phyloP scores from a whole-genome alignment of 2,329 filamentous ascomycete species.

The Amesomyces nigricolor region DNA sequence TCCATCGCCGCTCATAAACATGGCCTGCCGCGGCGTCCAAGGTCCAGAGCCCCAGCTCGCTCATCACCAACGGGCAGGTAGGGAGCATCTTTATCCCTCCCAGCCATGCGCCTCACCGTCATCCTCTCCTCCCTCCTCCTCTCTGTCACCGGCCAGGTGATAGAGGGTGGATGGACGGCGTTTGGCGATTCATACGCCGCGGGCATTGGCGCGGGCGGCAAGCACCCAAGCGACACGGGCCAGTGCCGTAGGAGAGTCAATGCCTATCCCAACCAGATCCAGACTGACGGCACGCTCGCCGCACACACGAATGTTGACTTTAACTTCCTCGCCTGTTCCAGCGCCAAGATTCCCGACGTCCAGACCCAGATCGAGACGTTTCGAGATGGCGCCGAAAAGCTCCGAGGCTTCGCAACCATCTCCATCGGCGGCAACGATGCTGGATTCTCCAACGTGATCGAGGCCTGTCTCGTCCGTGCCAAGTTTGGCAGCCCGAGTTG shows the following conservation, averaged over 20 bases:
- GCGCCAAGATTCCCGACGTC: neutral
- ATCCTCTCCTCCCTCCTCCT: neutral
- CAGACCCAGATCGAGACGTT: neutral
- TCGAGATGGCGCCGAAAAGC: neutral
- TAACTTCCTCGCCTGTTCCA: neutral
- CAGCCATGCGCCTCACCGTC: neutral
- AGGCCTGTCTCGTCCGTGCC: conserved; percentile 1
- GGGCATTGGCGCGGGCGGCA: neutral
- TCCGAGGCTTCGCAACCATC: neutral
- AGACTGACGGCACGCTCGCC: neutral
- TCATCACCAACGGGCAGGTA: neutral
- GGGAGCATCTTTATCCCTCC: neutral
- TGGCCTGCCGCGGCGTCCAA: no score
- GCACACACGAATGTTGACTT: neutral
- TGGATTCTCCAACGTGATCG: neutral
- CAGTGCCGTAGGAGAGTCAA: neutral
- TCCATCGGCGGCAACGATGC: conserved; percentile 1
- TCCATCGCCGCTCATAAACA: no score
- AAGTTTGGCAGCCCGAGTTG: neutral
- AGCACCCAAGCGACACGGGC: neutral
- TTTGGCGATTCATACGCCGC: conserved; percentile 2
- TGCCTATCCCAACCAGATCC: neutral
- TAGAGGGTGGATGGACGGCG: neutral
- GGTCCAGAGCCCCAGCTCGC: neutral
- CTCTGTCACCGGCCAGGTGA: neutral